These are phyloP conservation scores for Penicillium ochrochloron DNA, from an alignment of 495 filamentous ascomycete species.

Conservation along the genomic window DNA sequence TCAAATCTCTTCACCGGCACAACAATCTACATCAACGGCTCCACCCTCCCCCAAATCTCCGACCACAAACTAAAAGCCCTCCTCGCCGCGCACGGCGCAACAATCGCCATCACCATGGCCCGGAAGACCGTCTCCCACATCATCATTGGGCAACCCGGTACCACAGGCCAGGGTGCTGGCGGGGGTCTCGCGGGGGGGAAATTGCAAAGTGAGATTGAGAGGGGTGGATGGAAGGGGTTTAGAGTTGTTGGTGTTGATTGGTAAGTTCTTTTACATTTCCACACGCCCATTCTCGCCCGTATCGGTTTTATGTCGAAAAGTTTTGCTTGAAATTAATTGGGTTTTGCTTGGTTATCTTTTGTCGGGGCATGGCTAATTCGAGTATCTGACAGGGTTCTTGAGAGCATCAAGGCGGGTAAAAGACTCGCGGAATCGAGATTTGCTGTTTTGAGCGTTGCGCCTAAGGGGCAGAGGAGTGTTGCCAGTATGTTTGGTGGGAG, in stretches of 20 bases:
- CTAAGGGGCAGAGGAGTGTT: slow-evolving; percentile 66
- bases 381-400: slow-evolving; percentile 62
- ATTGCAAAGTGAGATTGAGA: slow-evolving; percentile 77
- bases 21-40: slow-evolving; percentile 86
- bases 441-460: slow-evolving; percentile 60
- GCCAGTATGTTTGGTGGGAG: slow-evolving; percentile 48
- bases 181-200: slow-evolving; percentile 83
- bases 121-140: slow-evolving; percentile 83
- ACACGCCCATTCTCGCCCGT: too few species aligned
- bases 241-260: slow-evolving; percentile 86
- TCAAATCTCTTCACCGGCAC: slow-evolving; percentile 64
- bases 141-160: slow-evolving; percentile 66
- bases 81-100: slow-evolving; percentile 73
- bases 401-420: slow-evolving; percentile 77
- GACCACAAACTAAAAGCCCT: slow-evolving; percentile 87
- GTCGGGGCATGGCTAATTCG: neutral
- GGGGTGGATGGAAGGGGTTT: slow-evolving; percentile 61
- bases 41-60: slow-evolving; percentile 76
- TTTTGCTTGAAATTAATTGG: slow-evolving; percentile 9
- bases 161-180: slow-evolving; percentile 58
- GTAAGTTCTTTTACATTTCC: slow-evolving; percentile 56
- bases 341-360: neutral
- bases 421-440: slow-evolving; percentile 77
- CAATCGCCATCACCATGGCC: slow-evolving; percentile 67
- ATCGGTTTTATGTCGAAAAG: too few species aligned